Conservation (phyloP, 306 rosid genomes). For the Malus orientalis region DNA sequence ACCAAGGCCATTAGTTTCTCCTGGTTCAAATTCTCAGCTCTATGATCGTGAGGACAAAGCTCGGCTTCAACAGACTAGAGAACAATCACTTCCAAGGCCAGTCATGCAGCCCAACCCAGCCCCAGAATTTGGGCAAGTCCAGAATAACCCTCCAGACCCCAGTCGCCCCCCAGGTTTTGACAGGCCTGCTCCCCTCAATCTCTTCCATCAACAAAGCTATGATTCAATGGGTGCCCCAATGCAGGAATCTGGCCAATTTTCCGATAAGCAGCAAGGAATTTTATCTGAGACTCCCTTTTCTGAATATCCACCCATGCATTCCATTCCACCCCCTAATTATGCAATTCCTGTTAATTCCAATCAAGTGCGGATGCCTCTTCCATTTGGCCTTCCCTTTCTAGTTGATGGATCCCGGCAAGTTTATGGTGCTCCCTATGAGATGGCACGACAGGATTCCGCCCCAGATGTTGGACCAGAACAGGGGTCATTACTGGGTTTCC, state of each 20-base stretch:
- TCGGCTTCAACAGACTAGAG: slow-evolving; percentile 66
- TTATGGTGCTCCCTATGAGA: slow-evolving; percentile 64
- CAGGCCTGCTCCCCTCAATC: slow-evolving; percentile 48
- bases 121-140: slow-evolving; percentile 59
- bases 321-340: slow-evolving; percentile 47
- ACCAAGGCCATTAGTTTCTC: slow-evolving; percentile 66
- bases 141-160: slow-evolving; percentile 49
- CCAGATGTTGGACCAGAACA: slow-evolving; percentile 62
- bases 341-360: slow-evolving; percentile 56
- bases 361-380: slow-evolving; percentile 58
- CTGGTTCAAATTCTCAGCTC: slow-evolving; percentile 66
- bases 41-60: slow-evolving; percentile 74
- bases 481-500: slow-evolving; percentile 63
- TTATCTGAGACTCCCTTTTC: slow-evolving; percentile 45
- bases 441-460: slow-evolving; percentile 61
- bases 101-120: slow-evolving; percentile 47
- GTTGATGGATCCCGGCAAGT: slow-evolving; percentile 69
- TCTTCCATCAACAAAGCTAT: slow-evolving; percentile 41
- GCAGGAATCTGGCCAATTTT: slow-evolving; percentile 57
- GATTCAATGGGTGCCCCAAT: slow-evolving; percentile 31
- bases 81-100: slow-evolving; percentile 63
- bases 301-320: slow-evolving; percentile 67
- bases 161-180: slow-evolving; percentile 68
- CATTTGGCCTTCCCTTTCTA: slow-evolving; percentile 60
- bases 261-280: slow-evolving; percentile 64